phyloP scores from a whole-genome alignment of 805 yeast species.

The Scheffersomyces ergatensis region DNA sequence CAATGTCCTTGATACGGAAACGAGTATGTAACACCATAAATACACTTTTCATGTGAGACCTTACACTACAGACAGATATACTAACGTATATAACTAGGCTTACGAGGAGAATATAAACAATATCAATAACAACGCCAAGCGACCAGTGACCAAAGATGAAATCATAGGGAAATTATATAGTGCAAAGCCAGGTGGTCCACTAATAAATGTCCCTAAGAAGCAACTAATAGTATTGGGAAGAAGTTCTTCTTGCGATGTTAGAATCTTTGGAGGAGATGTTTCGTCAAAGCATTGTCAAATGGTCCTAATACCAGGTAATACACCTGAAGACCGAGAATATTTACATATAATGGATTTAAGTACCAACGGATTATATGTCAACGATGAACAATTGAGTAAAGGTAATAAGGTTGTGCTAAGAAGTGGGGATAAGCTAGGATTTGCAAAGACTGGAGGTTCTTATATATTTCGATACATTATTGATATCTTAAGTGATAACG shows the following conservation, averaged over 20 bases:
- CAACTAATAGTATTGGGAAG: conserved; percentile 44
- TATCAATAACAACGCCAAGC: background rate
- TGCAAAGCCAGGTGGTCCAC: conserved; percentile 13
- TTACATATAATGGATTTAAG: conserved; percentile 54
- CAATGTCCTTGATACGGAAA: conserved; percentile 23
- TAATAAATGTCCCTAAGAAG: conserved; percentile 17
- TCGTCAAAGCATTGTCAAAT: conserved; percentile 66
- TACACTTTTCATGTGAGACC: too few relatives aligned
- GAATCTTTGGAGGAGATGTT: conserved; percentile 54
- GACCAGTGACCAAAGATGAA: conserved; percentile 7
- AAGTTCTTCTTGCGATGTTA: conserved; percentile 58
- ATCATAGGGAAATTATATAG: conserved; percentile 20
- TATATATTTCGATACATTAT: conserved; percentile 46
- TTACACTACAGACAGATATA: too few relatives aligned
- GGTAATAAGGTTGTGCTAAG: conserved; percentile 49
- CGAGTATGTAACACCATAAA: conserved; percentile 22
- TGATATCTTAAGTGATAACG: conserved; percentile 16
- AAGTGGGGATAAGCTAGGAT: conserved; percentile 61
- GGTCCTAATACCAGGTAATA: conserved; percentile 15
- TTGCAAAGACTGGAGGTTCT: conserved; percentile 51
- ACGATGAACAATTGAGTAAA: conserved; percentile 51
- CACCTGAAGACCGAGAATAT: conserved; percentile 23
- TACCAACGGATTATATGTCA: conserved; percentile 67
- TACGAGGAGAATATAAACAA: conserved; percentile 3
- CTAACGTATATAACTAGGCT: background rate